phyloP scores from a whole-genome alignment of 805 yeast species.

The Sugiyamaella americana region DNA sequence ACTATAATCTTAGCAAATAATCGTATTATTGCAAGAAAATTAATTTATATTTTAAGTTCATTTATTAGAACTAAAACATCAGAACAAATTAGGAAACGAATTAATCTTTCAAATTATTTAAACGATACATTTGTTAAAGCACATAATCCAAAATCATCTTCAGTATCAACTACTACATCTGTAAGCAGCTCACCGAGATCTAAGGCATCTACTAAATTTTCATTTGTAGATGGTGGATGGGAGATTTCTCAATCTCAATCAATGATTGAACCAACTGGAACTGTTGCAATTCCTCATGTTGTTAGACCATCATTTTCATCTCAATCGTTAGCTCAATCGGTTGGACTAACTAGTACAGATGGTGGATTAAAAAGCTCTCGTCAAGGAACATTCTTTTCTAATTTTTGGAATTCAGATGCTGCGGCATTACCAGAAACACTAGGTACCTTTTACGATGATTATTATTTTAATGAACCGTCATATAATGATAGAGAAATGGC shows the following conservation, averaged over 20 bases:
- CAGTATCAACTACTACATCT: conserved; percentile 2
- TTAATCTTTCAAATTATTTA: neutral
- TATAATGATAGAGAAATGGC: conserved; percentile 1
- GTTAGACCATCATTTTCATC: conserved; percentile 20
- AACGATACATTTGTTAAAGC: neutral
- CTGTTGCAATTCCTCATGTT: conserved; percentile 24
- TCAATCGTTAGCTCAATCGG: conserved; percentile 19
- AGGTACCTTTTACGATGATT: conserved; percentile 6
- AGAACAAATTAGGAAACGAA: conserved; percentile 5
- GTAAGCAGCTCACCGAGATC: conserved; percentile 2
- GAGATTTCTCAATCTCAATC: conserved; percentile 18
- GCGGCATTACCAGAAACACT: neutral
- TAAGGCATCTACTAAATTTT: conserved; percentile 8
- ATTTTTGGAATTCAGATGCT: neutral
- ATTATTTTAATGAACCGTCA: conserved; percentile 4
- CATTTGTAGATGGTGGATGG: conserved; percentile 19
- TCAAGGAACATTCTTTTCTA: neutral
- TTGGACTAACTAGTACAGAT: conserved; percentile 3
- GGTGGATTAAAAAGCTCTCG: neutral
- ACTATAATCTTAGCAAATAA: conserved; percentile 20
- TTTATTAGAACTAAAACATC: conserved; percentile 14
- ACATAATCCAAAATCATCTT: neutral
- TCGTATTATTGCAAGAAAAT: conserved; percentile 19
- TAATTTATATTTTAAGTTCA: conserved; percentile 21
- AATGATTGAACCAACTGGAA: conserved; percentile 9